Conservation (phyloP, 805 yeast species). For the Yarrowia sp. region DNA sequence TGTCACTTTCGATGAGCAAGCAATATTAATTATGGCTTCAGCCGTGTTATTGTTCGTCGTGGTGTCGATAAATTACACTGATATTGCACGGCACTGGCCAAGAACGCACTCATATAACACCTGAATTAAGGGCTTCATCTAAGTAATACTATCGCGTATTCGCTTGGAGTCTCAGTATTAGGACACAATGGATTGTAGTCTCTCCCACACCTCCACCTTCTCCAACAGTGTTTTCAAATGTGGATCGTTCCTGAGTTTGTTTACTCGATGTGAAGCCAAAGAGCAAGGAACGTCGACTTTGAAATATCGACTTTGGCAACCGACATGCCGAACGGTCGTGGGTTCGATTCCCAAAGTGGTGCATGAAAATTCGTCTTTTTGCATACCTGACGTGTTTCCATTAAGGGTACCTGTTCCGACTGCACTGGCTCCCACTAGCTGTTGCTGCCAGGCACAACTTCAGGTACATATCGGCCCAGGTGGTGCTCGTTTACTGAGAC, state of each 20-base stretch:
- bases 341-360: background rate
- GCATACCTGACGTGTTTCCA: too few species aligned
- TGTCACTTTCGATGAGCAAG: slow-evolving; percentile 11
- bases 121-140: too few species aligned
- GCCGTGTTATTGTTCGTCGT: background rate
- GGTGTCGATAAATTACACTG: background rate
- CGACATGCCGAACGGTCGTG: background rate
- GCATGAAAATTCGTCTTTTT: too few species aligned
- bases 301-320: background rate
- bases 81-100: too few species aligned
- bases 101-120: too few species aligned
- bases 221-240: slow-evolving; percentile 6
- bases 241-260: slow-evolving; percentile 34
- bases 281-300: background rate
- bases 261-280: background rate
- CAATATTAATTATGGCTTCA: background rate
- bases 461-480: too few species aligned
- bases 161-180: too few species aligned
- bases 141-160: too few species aligned
- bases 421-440: too few species aligned
- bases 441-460: too few species aligned
- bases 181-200: background rate
- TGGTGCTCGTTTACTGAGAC: background rate
- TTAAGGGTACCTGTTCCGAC: background rate
- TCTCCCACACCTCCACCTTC: background rate